Base-by-base conservation (phyloP, 495 filamentous ascomycete species). In the Aspergillus cristatus region DNA sequence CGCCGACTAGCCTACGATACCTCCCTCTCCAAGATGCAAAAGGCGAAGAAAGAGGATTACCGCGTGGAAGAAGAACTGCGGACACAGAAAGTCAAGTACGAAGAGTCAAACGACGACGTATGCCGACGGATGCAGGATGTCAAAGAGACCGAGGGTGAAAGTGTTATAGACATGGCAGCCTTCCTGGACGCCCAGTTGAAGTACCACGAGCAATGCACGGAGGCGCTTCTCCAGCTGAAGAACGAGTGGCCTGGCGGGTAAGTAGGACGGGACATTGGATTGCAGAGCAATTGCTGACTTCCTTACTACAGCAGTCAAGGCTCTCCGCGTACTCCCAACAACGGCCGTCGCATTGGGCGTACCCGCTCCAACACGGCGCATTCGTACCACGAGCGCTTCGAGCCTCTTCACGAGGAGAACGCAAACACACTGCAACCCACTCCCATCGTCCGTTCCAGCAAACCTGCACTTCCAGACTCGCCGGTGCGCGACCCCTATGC, bases 81-180 rank as follows among this genome's bases (percentile, higher is more conserved):
- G 41, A 74, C 77, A 11, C 82, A 94, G 54, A 95, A 95, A 53
- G 83, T 85, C 41, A 98, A 96, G 58, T 98, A 95, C 51, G 91
- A 95, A 50, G 93, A 97, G 58, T 83, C 86, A 5, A 94, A 76
- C 43, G 91, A 97, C 45, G 91, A 98, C 48, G 90, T 98, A 41
- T 71, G 78, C 45, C 78, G 90, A 44, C 75, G 91, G 38, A 98
- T 98, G 93, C 76, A 91, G 58, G 91, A 98, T 46, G 94, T 98
- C 58, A 85, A 91, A 58, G 86, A 95, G 37, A 77, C 86, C 6
- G 91, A 98, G 55, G 71, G 63, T 13, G 91, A 97, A 35, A 88
- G 80, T 45, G 74, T 95, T 20, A 71, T 71, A 39, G 90, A 96
- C 50, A 60, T 98, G 38, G 75, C 76, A 2, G 63, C 74, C 6